A percentile compares a stretch with the other conserved stretches of the same genome.
phyloP scores from a whole-genome alignment of 371 early-diverging fungal genomes.

The Phascolomyces articulosus region DNA sequence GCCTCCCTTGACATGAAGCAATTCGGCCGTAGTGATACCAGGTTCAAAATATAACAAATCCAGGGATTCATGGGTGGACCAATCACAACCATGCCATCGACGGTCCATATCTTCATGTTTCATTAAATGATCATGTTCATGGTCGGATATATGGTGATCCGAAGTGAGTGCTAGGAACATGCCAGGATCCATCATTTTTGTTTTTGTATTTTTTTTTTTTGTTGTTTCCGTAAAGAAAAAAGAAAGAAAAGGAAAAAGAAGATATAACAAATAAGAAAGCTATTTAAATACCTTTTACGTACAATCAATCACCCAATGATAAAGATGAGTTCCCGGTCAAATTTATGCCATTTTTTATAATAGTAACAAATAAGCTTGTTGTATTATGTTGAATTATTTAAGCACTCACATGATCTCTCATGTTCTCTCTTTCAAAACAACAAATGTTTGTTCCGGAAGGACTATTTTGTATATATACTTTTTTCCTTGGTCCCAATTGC shows the following conservation, averaged over 20 bases:
- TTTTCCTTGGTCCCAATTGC: neutral
- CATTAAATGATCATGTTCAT: neutral
- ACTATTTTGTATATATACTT: neutral
- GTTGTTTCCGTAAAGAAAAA: neutral
- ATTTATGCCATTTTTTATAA: too few relatives aligned
- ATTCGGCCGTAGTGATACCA: constrained; percentile 7
- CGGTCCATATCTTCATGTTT: constrained; percentile 1
- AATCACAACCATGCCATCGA: constrained; percentile 4
- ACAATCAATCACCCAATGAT: too few relatives aligned
- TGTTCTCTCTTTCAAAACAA: neutral
- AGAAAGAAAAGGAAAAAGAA: neutral
- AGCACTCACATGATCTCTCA: neutral
- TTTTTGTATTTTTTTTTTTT: neutral
- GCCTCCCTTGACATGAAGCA: neutral
- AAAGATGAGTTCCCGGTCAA: too few relatives aligned
- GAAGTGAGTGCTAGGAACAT: neutral
- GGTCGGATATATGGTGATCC: neutral
- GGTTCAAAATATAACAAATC: neutral
- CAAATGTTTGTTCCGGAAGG: neutral
- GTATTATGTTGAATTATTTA: too few relatives aligned
- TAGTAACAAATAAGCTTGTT: too few relatives aligned
- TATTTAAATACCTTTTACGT: too few relatives aligned
- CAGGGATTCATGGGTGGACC: neutral
- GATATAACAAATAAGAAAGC: neutral
- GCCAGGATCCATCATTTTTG: neutral